phyloP scores from a whole-genome alignment of 306 rosid species.

The Cicer bijugum region DNA sequence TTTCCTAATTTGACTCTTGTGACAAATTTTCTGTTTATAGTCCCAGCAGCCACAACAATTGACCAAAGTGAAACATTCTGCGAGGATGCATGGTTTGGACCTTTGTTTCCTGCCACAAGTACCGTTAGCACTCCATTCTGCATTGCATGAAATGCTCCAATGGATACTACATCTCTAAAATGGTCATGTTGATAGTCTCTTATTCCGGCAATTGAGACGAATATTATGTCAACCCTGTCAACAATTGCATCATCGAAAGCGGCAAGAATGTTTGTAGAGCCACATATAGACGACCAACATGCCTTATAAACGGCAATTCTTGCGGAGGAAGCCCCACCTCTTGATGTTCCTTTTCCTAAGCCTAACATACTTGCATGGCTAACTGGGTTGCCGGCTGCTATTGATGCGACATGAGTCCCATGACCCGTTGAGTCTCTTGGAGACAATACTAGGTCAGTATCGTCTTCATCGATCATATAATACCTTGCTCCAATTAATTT shows the following conservation, averaged over 20 bases:
- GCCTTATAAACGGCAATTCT: too few relatives aligned
- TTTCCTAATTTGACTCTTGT: conserved; percentile 53
- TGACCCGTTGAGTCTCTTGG: too few relatives aligned
- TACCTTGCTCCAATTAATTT: too few relatives aligned
- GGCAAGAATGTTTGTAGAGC: too few relatives aligned
- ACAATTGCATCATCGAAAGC: conserved; percentile 68
- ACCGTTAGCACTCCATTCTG: conserved; percentile 51
- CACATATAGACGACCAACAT: too few relatives aligned
- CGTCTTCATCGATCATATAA: too few relatives aligned
- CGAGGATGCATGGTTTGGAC: conserved; percentile 41
- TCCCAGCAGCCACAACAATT: conserved; percentile 55
- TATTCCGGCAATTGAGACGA: conserved; percentile 40
- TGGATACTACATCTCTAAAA: conserved; percentile 10
- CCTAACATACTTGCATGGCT: too few relatives aligned
- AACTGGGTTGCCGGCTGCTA: too few relatives aligned
- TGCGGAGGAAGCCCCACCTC: too few relatives aligned
- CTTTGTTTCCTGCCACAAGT: conserved; percentile 48
- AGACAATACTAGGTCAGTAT: too few relatives aligned
- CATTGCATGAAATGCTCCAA: conserved; percentile 53
- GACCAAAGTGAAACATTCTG: conserved; percentile 55
- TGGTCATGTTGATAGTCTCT: neutral
- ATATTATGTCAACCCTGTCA: conserved; percentile 63
- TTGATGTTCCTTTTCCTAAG: too few relatives aligned
- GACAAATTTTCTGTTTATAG: conserved; percentile 51
- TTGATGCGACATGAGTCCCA: conserved; percentile 42